phyloP scores from a whole-genome alignment of 768 basidiomycete genomes.

The Phanerodontia chrysosporium region DNA sequence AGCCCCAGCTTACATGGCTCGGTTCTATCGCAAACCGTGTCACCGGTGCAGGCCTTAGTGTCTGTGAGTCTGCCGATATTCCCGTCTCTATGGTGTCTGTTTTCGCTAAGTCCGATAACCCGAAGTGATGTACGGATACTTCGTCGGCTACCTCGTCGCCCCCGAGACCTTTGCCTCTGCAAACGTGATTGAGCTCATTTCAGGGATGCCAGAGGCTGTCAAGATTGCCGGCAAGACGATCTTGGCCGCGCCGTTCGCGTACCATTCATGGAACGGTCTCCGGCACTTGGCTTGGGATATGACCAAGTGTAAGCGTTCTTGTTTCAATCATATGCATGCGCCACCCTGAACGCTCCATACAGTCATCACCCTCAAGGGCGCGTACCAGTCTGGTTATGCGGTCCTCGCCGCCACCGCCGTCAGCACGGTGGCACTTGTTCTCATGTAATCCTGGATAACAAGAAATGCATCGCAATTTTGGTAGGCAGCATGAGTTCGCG shows the following conservation, averaged over 20 bases:
- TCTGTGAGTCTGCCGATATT: slow-evolving; percentile 45
- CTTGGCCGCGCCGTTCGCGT: slow-evolving; percentile 84
- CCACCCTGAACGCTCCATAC: not conserved
- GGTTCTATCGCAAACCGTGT: slow-evolving; percentile 82
- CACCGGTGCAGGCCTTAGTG: slow-evolving; percentile 79
- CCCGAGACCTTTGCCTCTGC: slow-evolving; percentile 78
- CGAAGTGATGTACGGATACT: slow-evolving; percentile 83
- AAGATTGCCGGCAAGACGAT: slow-evolving; percentile 75
- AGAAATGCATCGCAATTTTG: not conserved
- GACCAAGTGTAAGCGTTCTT: slow-evolving; percentile 75
- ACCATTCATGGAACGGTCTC: slow-evolving; percentile 87
- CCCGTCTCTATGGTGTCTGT: not conserved
- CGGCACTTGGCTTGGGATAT: slow-evolving; percentile 90
- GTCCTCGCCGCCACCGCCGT: slow-evolving; percentile 78
- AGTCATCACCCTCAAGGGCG: slow-evolving; percentile 82
- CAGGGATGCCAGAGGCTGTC: slow-evolving; percentile 66
- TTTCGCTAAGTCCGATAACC: slow-evolving; percentile 2
- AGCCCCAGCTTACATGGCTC: slow-evolving; percentile 90
- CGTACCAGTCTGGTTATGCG: slow-evolving; percentile 77
- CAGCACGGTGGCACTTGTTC: slow-evolving; percentile 66
- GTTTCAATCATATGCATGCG: not conserved
- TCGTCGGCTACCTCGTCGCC: slow-evolving; percentile 79
- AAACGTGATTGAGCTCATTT: slow-evolving; percentile 68
- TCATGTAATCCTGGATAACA: slow-evolving; percentile 31
- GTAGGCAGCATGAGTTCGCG: not conserved